Evolutionary conservation across 1,284 basidiomycete genomes (phyloP).

Genomic region (Irpex sp.): DNA sequence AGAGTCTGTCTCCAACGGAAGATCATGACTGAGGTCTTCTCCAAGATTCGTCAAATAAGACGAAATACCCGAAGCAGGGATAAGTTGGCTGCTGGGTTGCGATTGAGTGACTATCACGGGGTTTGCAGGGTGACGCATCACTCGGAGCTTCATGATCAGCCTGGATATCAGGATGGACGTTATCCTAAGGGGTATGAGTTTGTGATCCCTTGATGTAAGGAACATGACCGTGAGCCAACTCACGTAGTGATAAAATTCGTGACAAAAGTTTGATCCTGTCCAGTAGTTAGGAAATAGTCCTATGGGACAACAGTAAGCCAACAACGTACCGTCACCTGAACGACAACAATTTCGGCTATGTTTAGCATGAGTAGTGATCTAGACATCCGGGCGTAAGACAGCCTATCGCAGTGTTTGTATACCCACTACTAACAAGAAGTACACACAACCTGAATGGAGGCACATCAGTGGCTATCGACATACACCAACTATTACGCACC

Average conservation of each 20-base stretch:
- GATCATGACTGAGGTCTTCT: background rate
- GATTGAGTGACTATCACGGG: too few relatives aligned
- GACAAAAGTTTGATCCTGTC: background rate
- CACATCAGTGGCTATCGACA: background rate
- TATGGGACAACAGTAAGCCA: background rate
- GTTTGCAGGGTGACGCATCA: background rate
- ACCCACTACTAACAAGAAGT: background rate
- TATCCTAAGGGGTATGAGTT: background rate
- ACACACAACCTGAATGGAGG: background rate
- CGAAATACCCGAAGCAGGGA: background rate
- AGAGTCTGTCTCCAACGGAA: background rate
- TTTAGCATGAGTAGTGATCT: background rate
- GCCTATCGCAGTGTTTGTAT: background rate
- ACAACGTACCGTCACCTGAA: background rate
- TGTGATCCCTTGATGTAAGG: background rate
- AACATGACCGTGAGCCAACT: background rate
- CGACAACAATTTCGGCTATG: background rate
- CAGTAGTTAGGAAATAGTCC: background rate
- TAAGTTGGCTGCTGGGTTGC: too few relatives aligned
- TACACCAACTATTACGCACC: background rate
- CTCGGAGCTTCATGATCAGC: background rate
- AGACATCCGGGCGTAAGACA: background rate
- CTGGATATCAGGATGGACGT: background rate
- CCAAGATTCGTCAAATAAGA: background rate
- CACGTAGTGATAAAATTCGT: background rate